Percentiles rank a stretch among this genome's conserved stretches.
These are phyloP conservation scores for Yamadazyma sp. DNA, from an alignment of 805 yeast species.

Conservation along the genomic window DNA sequence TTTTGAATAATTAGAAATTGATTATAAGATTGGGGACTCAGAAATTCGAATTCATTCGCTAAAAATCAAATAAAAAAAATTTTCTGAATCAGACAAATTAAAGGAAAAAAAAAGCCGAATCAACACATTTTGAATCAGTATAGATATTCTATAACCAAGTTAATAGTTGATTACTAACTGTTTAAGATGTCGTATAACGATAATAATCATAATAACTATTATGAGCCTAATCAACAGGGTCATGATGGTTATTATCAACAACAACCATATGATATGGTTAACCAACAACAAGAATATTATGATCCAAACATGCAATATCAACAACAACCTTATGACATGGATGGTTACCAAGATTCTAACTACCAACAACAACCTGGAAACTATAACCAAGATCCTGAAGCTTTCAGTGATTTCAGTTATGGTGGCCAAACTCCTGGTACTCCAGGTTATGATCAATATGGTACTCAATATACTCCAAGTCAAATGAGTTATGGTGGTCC, in stretches of 20 bases:
- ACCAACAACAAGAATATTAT: conserved; percentile 45
- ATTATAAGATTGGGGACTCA: too few species aligned
- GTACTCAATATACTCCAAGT: conserved; percentile 77
- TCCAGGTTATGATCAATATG: conserved; percentile 65
- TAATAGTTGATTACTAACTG: too few species aligned
- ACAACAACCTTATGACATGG: conserved; percentile 47
- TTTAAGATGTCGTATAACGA: conserved; percentile 58
- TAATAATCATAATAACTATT: conserved; percentile 44
- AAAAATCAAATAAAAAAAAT: too few species aligned
- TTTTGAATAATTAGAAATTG: too few species aligned
- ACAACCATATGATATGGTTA: conserved; percentile 23
- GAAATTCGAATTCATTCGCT: too few species aligned
- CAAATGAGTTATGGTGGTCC: conserved; percentile 79
- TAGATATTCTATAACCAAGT: too few species aligned
- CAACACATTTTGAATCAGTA: too few species aligned
- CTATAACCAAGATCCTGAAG: conserved; percentile 53
- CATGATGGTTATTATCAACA: conserved; percentile 32
- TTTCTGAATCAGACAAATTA: too few species aligned
- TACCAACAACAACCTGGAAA: conserved; percentile 34
- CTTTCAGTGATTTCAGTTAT: conserved; percentile 64
- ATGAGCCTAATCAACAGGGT: conserved; percentile 43
- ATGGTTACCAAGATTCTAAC: conserved; percentile 45
- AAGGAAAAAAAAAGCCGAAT: too few species aligned
- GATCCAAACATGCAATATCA: conserved; percentile 45
- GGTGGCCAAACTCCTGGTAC: conserved; percentile 54